A percentile compares a stretch with the other conserved stretches of the same genome.
These are phyloP conservation scores for Diaporthe nobilis DNA, from an alignment of 2,329 filamentous ascomycete species.

Conservation along the genomic window DNA sequence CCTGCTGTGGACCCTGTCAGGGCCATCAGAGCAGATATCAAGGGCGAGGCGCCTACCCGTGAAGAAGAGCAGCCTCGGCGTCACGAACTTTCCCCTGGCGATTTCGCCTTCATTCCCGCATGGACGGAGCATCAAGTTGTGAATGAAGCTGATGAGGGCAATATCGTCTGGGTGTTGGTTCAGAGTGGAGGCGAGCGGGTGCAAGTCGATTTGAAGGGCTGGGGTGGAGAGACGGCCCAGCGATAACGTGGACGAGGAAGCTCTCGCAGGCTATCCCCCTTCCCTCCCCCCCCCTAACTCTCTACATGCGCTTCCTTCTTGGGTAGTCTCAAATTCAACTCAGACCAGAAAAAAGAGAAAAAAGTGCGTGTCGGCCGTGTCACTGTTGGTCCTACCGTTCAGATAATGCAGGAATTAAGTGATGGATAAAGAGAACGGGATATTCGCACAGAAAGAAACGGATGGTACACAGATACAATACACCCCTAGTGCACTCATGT, in stretches of 20 bases:
- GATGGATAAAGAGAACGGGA: too few relatives aligned
- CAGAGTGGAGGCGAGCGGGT: slow-evolving; percentile 72
- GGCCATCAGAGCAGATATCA: slow-evolving; percentile 39
- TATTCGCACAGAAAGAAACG: too few relatives aligned
- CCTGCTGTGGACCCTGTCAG: slow-evolving; percentile 50
- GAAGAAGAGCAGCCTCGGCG: slow-evolving; percentile 66
- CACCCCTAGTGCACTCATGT: too few relatives aligned
- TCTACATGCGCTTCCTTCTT: not conserved
- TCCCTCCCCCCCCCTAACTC: too few relatives aligned
- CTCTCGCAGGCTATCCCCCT: not conserved
- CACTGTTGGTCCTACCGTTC: not conserved
- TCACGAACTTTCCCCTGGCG: slow-evolving; percentile 71
- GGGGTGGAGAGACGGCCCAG: slow-evolving; percentile 63
- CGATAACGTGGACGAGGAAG: not conserved
- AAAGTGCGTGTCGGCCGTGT: too few relatives aligned
- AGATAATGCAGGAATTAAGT: not conserved
- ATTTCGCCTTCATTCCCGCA: slow-evolving; percentile 79
- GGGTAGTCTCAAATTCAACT: not conserved
- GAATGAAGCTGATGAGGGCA: slow-evolving; percentile 68
- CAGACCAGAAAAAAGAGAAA: too few relatives aligned
- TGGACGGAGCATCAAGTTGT: slow-evolving; percentile 80
- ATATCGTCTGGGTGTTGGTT: slow-evolving; percentile 76
- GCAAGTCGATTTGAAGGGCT: slow-evolving; percentile 74
- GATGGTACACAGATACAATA: too few relatives aligned
- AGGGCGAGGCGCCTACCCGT: slow-evolving; percentile 29